Evolutionary conservation across 2,329 filamentous ascomycete species (phyloP).

Genomic region (Fusarium camptoceras): DNA sequence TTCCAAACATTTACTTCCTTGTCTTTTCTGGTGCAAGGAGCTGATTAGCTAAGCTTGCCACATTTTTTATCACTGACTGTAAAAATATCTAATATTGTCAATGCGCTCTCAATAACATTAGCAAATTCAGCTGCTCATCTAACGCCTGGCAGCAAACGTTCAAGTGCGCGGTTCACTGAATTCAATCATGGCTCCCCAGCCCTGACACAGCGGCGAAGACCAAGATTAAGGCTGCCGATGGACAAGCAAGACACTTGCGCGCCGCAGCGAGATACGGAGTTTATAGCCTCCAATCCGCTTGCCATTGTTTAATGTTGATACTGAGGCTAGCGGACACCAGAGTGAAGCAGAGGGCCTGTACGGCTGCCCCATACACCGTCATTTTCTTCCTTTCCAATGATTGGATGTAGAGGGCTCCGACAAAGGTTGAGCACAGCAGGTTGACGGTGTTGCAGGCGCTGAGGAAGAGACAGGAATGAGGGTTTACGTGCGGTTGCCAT

Average conservation of each 20-base stretch:
- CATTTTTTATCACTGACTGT: neutral
- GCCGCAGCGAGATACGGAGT: neutral
- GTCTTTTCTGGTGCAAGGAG: neutral
- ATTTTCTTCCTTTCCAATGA: slow-evolving; percentile 12
- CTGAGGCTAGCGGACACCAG: neutral
- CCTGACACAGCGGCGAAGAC: neutral
- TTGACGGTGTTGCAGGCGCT: slow-evolving; percentile 16
- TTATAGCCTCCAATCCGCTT: neutral
- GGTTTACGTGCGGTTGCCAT: too few relatives aligned
- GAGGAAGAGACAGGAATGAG: slow-evolving; percentile 18
- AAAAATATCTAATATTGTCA: neutral
- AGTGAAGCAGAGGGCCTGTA: slow-evolving; percentile 6
- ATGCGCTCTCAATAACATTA: neutral
- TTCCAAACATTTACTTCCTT: neutral
- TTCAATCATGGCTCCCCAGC: neutral
- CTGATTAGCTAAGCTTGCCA: neutral
- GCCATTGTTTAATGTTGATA: neutral
- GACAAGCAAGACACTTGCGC: neutral
- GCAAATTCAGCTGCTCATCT: neutral
- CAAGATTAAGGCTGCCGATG: neutral
- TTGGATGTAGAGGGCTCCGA: slow-evolving; percentile 8
- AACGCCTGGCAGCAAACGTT: neutral
- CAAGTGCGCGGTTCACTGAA: neutral
- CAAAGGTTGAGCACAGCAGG: slow-evolving; percentile 3
- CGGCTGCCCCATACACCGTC: slow-evolving; percentile 8